Percentiles rank a stretch among this genome's conserved stretches.
Evolutionary conservation across 805 yeast genomes (phyloP).

Genomic region (Kazachstania bromeliacearum): DNA sequence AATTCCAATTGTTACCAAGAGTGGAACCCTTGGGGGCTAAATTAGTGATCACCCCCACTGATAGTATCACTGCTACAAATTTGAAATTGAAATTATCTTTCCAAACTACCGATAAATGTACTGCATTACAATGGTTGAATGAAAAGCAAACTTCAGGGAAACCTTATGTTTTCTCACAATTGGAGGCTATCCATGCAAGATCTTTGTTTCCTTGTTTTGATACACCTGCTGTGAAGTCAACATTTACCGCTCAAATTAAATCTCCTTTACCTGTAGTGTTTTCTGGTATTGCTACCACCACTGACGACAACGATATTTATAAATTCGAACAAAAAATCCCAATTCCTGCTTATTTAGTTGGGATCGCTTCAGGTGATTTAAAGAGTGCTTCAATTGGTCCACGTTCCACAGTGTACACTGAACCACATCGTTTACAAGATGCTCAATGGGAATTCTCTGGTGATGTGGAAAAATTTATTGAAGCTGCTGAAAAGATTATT

Average conservation of each 20-base stretch:
- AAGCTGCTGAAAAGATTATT: slow-evolving; percentile 61
- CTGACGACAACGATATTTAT: slow-evolving; percentile 27
- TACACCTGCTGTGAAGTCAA: slow-evolving; percentile 75
- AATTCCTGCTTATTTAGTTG: slow-evolving; percentile 75
- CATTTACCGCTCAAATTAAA: slow-evolving; percentile 46
- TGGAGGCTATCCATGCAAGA: slow-evolving; percentile 88
- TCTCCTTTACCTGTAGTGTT: slow-evolving; percentile 65
- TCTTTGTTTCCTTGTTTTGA: slow-evolving; percentile 84
- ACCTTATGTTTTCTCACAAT: slow-evolving; percentile 67
- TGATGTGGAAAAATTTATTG: slow-evolving; percentile 73
- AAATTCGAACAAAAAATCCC: slow-evolving; percentile 67
- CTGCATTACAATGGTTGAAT: slow-evolving; percentile 82
- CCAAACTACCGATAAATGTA: slow-evolving; percentile 62
- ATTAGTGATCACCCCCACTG: slow-evolving; percentile 28
- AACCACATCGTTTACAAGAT: slow-evolving; percentile 55
- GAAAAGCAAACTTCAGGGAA: slow-evolving; percentile 67
- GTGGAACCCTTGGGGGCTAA: slow-evolving; percentile 54
- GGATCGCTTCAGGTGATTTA: slow-evolving; percentile 78
- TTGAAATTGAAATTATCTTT: slow-evolving; percentile 38
- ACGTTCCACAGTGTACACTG: slow-evolving; percentile 73
- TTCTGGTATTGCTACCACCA: slow-evolving; percentile 45
- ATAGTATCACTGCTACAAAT: background rate
- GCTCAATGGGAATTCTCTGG: slow-evolving; percentile 73
- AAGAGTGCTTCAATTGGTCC: slow-evolving; percentile 67
- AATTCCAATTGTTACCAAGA: slow-evolving; percentile 31